Base-by-base conservation (phyloP, 768 basidiomycete species). In the Neoboletus subvelutipes region DNA sequence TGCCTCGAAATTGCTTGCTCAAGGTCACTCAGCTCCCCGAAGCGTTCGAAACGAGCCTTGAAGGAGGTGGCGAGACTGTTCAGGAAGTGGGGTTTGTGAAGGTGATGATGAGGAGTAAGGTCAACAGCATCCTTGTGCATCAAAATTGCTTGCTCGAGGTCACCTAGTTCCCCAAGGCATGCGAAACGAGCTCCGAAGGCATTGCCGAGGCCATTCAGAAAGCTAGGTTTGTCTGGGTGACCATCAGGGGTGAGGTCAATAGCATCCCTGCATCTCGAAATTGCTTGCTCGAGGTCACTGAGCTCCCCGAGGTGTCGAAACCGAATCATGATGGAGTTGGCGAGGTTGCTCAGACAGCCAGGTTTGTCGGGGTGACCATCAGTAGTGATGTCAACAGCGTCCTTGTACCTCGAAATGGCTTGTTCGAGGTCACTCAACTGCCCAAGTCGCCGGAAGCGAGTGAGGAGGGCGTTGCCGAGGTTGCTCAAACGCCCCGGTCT, bases 91-190 rank as follows among this genome's bases (percentile, higher is more conserved):
- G 37, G 17, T 9, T 39, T 39, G 9, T 18, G 1, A 18, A 4
- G 5, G 37, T 39, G 37, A 18, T 39, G 37, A 39, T 8, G 1
- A 18, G 37, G 52, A 9, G 20, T 28, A 7, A 54, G 52, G 11
- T 15, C 20, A 29, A 43, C 4, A 39, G 42, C 33, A 3, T 45
- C 37, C n/a, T 9, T 20, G 3, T 10, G 11, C 20, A 9, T 28
- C 17, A 8, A 57, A 26, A 58, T 57, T 2, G 54, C 36, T 6
- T 34, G 24, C 17, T 57, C 37, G 2, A 59, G 48, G 29, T 59
- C 58, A 2, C 37, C 4, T 39, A 9, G 18, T 39, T 39, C 37
- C 18, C 37, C 37, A 1, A 39, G 37, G 37, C 37, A 5, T 12
- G 18, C 18, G 4, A 39, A 39, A 39, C 37, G 18, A 39, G 37